These are phyloP conservation scores for Ascochyta rabiei DNA, from an alignment of 2,329 filamentous ascomycete genomes.

Conservation along the genomic window DNA sequence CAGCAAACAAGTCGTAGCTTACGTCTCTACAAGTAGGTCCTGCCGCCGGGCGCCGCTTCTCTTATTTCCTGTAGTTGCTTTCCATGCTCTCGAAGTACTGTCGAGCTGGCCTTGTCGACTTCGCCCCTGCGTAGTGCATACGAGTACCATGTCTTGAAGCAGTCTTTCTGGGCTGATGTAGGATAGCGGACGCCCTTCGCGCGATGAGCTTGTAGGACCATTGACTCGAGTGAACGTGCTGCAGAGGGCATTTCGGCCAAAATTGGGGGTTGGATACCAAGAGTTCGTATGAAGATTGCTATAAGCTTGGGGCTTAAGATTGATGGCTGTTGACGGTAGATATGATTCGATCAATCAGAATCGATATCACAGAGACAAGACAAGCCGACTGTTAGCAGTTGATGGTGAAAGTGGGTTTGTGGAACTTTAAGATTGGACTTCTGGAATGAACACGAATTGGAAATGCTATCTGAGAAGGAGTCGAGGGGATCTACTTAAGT, in stretches of 20 bases:
- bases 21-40: slow-evolving; percentile 37
- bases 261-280: not conserved
- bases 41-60: slow-evolving; percentile 34
- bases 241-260: slow-evolving; percentile 30
- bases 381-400: not conserved
- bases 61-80: slow-evolving; percentile 31
- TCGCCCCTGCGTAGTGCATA: slow-evolving; percentile 39
- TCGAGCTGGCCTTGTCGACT: slow-evolving; percentile 24
- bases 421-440: not conserved
- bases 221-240: slow-evolving; percentile 37
- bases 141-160: slow-evolving; percentile 47
- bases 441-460: not conserved
- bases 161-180: slow-evolving; percentile 39
- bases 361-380: not conserved
- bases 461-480: not conserved
- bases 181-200: slow-evolving; percentile 45
- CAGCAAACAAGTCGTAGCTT: not conserved
- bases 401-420: no score
- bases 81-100: slow-evolving; percentile 31
- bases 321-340: not conserved
- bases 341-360: not conserved
- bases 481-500: not conserved
- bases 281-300: not conserved
- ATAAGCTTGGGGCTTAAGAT: not conserved
- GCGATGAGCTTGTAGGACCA: slow-evolving; percentile 44